Evolutionary conservation across 805 yeast genomes (phyloP), one percentile per base, ranked within the genome.

Genomic region (Komagataella kurtzmanii): DNA sequence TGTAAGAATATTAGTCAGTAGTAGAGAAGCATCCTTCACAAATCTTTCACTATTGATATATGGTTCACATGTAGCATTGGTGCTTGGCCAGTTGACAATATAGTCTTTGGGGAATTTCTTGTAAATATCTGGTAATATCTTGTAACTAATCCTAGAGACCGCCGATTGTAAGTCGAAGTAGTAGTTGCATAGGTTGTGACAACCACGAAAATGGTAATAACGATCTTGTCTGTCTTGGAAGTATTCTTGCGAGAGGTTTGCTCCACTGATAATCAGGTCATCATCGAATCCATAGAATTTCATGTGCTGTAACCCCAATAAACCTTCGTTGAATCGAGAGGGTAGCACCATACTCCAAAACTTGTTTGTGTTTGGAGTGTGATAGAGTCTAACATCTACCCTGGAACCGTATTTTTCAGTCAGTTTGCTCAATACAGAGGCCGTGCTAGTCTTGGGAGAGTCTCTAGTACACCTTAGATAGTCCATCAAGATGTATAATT

Each of bases 201-300:
- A 61, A 48, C 81, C 77, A 50, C 74, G 74, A 65, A 93, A 85
- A 14, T 84, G 52, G 58, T 89, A 86, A 66, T 93, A 93, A 49
- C 99, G 72, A 65, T 93, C 99, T 64, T 93, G 99, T 56, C 99
- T 79, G 65, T 91, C 84, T 3, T 96, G 86, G 67, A 93, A 93
- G 65, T 93, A 93, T 67, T 93, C 99, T 44, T 77, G 72, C 0
- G 97, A 88, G 49, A 93, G 72, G 61, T 93, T 93, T 2, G 99
- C 99, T 6, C 98, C 99, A 17, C 86, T 78, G 36, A 93, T 72
- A 17, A 93, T 76, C 46, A 93, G 80, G 61, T 90, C 96, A 59
- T 88, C 80, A 64, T 93, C 99, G 60, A 90, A 81, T 1, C 99
- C 99, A 64, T 93, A 93, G 24, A 93, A 75, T 64, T 93, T 93